Percentiles rank a stretch among this genome's conserved stretches.
These are phyloP conservation scores for Simmondsia chinensis DNA, from an alignment of 148 eudicot species.

Conservation along the genomic window DNA sequence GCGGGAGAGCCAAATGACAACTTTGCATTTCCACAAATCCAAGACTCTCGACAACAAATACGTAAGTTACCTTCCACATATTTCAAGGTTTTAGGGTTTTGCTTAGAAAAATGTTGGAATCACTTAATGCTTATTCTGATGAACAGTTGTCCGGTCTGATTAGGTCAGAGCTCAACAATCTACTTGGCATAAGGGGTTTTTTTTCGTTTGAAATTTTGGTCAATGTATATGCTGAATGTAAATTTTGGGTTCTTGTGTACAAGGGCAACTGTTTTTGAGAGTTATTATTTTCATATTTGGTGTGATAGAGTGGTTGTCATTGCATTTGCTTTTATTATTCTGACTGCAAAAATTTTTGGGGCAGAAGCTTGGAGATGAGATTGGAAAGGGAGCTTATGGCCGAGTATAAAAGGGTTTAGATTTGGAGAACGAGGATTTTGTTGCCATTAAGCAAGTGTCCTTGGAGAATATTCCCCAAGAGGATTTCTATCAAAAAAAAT, in stretches of 20 bases:
- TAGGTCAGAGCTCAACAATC: neutral
- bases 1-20: slow-evolving; percentile 22
- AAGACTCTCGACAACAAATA: slow-evolving; percentile 97
- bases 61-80: slow-evolving; percentile 23
- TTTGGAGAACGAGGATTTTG: slow-evolving; percentile 98
- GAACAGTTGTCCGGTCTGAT: neutral
- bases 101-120: neutral
- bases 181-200: neutral
- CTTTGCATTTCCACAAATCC: slow-evolving; percentile 70
- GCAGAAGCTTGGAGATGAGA: slow-evolving; percentile 98
- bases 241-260: neutral
- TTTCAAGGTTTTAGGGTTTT: neutral
- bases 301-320: neutral
- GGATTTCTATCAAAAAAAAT: too few species aligned
- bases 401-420: slow-evolving; percentile 99
- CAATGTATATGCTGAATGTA: neutral
- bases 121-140: neutral
- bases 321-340: slow-evolving; percentile 1
- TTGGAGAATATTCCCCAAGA: slow-evolving; percentile 96
- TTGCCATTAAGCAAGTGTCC: slow-evolving; percentile 96
- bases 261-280: too few species aligned
- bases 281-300: neutral
- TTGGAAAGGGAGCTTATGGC: slow-evolving; percentile 98
- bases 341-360: neutral
- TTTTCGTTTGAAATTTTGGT: neutral